phyloP scores from a whole-genome alignment of 495 filamentous ascomycete species.

The Hyphodiscus hymeniophilus region DNA sequence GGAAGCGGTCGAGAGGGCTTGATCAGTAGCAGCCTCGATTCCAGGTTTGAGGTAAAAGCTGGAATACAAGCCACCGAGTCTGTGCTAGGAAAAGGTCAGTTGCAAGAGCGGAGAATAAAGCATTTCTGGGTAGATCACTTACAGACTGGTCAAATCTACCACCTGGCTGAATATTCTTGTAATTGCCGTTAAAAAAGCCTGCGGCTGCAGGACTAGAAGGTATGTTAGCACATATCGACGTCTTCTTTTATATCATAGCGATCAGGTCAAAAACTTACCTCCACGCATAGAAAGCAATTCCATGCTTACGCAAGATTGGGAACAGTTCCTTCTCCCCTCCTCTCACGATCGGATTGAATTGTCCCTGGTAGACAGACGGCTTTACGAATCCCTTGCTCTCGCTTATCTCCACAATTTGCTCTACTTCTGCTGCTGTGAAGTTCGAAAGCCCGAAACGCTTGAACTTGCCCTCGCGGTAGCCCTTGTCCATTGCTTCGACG shows the following conservation, averaged over 20 bases:
- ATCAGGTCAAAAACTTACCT: not conserved
- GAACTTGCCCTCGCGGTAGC: not conserved
- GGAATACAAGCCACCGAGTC: not conserved
- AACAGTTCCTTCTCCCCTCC: not conserved
- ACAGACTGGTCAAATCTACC: not conserved
- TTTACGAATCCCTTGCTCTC: not conserved
- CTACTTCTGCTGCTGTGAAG: not conserved
- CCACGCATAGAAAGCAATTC: not conserved
- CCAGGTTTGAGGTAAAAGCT: not conserved
- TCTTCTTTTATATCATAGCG: not conserved
- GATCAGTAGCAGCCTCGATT: not conserved
- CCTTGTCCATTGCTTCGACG: not conserved
- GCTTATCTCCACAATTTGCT: not conserved
- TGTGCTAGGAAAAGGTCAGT: not conserved
- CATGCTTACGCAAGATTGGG: not conserved
- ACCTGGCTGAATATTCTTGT: not conserved
- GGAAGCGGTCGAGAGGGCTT: not conserved
- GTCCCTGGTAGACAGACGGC: not conserved
- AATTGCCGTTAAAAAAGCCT: not conserved
- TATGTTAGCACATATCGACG: too few relatives aligned
- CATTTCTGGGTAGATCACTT: not conserved
- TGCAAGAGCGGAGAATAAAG: not conserved
- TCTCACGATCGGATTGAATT: not conserved
- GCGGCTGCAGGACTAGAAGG: not conserved
- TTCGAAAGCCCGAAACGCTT: not conserved